Base-by-base conservation (phyloP, 2,329 filamentous ascomycete genomes). In the Colletotrichum sp. region DNA sequence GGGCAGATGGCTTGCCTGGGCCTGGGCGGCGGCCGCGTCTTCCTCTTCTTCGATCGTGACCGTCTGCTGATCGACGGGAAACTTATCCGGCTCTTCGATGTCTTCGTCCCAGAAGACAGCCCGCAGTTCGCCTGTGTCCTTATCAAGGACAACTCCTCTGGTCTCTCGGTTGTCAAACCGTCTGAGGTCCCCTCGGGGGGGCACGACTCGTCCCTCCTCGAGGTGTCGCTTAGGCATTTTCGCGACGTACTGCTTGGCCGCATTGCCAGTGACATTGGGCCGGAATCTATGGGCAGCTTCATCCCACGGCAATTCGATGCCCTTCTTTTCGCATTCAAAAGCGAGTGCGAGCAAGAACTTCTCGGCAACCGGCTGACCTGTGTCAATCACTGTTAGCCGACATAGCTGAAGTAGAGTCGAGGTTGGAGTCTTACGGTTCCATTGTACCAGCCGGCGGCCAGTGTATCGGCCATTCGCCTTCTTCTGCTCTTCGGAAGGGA, bases 81-180 rank as follows among this genome's bases (percentile, higher is more conserved):
- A 49, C 0, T 2, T 49, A 0, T 49, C 39, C 0, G 39, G 39
- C 18, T 49, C 39, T 0, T n/a, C 0, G 3, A 49, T 0, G 3
- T 49, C 18, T 0, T 49, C 39, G 10, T n/a, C 39, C 39, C 39
- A 49, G 5, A 0, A 8, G 18, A 49, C 39, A 21, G 39, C 8
- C 8, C 39, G 39, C 39, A 5, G 36, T 44, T 44, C 39, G 39
- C 39, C 16, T n/a, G 39, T 44, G 16, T 44, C 39, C 39, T n/a
- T n/a, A 3, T 44, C 39, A 10, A 44, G 39, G 16, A 44, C 39
- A n/a, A 44, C 39, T 18, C 39, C 39, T 5, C 39, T 2, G 36
- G 36, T 39, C 1, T 39, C 36, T 39, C 4, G 36, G 36, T 39
- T 39, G 36, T 39, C 36, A 5, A 39, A 18, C 2, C 36, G 16